A percentile compares a stretch with the other conserved stretches of the same genome.
phyloP scores from a whole-genome alignment of 768 basidiomycete genomes.

The Tremella yokohamensis region DNA sequence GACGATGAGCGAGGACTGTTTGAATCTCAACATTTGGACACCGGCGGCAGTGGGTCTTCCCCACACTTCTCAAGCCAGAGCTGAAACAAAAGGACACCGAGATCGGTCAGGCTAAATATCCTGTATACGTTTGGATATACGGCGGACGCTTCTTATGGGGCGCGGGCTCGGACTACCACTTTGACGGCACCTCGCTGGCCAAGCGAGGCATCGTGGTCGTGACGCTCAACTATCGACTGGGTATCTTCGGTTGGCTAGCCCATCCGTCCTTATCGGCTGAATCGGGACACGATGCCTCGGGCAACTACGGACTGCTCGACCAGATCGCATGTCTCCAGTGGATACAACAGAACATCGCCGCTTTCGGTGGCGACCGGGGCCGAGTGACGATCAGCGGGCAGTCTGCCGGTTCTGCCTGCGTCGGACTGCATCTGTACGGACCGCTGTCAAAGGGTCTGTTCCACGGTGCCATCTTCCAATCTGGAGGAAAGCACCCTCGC shows the following conservation, averaged over 20 bases:
- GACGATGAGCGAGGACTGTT: too few species aligned
- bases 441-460: too few species aligned
- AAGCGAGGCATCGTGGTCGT: slow-evolving; percentile 24
- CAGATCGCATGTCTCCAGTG: slow-evolving; percentile 26
- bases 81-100: too few species aligned
- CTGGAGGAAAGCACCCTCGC: too few species aligned
- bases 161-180: slow-evolving; percentile 23
- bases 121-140: slow-evolving; percentile 31
- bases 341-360: too few species aligned
- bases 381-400: too few species aligned
- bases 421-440: too few species aligned
- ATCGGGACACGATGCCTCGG: slow-evolving; percentile 4
- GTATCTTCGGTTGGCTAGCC: slow-evolving; percentile 25
- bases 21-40: background rate
- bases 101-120: background rate
- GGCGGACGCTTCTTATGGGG: slow-evolving; percentile 42
- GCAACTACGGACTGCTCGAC: slow-evolving; percentile 17
- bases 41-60: too few species aligned
- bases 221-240: slow-evolving; percentile 28
- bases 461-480: too few species aligned
- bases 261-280: background rate
- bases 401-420: too few species aligned
- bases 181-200: slow-evolving; percentile 25
- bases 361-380: too few species aligned
- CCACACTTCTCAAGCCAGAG: too few species aligned